These are phyloP conservation scores for Trypanosoma platydactyli DNA, from an alignment of 208 protist genomes.

Conservation along the genomic window DNA sequence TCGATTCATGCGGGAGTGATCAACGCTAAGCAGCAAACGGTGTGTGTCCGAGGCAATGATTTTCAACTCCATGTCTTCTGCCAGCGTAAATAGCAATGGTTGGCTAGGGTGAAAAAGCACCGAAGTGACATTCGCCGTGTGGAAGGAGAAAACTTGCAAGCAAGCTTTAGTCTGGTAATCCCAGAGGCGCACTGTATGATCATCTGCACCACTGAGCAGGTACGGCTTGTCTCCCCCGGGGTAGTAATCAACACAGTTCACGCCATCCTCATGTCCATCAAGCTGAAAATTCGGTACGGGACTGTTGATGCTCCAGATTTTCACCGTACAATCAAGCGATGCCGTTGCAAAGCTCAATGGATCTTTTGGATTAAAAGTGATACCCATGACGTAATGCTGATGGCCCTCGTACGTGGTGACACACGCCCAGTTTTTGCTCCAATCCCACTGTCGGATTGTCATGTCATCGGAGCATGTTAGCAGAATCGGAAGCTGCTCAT, in stretches of 20 bases:
- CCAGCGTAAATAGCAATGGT: conserved; percentile 96
- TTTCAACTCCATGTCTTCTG: conserved; percentile 94
- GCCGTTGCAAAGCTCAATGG: conserved; percentile 97
- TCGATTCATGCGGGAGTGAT: conserved; percentile 94
- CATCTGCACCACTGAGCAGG: conserved; percentile 97
- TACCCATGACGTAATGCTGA: conserved; percentile 97
- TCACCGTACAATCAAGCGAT: conserved; percentile 97
- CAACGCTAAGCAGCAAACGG: conserved; percentile 92
- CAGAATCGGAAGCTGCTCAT: conserved; percentile 96
- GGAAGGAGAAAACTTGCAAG: conserved; percentile 95
- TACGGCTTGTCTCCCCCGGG: conserved; percentile 98
- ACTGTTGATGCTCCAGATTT: conserved; percentile 95
- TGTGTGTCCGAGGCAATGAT: conserved; percentile 96
- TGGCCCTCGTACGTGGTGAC: conserved; percentile 97
- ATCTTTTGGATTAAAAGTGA: conserved; percentile 98
- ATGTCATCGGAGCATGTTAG: conserved; percentile 98
- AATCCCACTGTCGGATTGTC: conserved; percentile 98
- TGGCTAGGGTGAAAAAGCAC: conserved; percentile 97
- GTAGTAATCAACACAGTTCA: conserved; percentile 99
- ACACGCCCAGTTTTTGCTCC: conserved; percentile 95
- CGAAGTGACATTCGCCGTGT: conserved; percentile 95
- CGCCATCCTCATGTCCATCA: conserved; percentile 97
- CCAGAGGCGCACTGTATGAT: conserved; percentile 97
- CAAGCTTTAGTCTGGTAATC: conserved; percentile 98
- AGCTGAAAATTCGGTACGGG: conserved; percentile 96